A percentile compares a stretch with the other conserved stretches of the same genome.
Evolutionary conservation across 2,329 filamentous ascomycete genomes (phyloP).

Genomic region (Calonectria fujianensis): DNA sequence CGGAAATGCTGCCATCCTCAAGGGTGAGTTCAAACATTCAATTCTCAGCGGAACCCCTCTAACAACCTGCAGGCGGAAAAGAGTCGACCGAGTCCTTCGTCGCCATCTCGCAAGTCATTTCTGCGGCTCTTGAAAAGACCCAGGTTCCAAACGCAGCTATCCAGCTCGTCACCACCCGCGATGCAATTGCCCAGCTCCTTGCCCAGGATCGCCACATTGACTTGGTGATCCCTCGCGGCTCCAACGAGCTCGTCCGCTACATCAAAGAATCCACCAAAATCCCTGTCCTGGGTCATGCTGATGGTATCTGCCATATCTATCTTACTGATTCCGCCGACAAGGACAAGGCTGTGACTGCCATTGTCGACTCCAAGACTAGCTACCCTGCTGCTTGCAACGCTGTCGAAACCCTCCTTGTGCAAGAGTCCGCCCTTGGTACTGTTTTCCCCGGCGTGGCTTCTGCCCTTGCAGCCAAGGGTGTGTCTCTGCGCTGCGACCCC

Average conservation of each 20-base stretch:
- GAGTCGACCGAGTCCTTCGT: conserved; percentile 97
- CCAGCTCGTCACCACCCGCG: conserved; percentile 94
- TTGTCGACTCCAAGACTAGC: conserved; percentile 94
- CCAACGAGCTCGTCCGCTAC: conserved; percentile 91
- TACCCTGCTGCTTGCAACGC: conserved; percentile 98
- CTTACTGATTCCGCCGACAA: conserved; percentile 86
- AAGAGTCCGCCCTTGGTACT: conserved; percentile 80
- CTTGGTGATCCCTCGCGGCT: conserved; percentile 93
- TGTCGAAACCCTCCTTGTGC: conserved; percentile 92
- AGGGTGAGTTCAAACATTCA: conserved; percentile 75
- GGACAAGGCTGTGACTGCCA: conserved; percentile 82
- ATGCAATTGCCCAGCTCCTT: conserved; percentile 92
- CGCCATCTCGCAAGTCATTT: conserved; percentile 91
- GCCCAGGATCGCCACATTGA: conserved; percentile 92
- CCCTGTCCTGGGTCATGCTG: conserved; percentile 95
- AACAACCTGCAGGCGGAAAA: conserved; percentile 80
- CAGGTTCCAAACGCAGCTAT: conserved; percentile 89
- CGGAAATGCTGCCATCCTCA: conserved; percentile 96
- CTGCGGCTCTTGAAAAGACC: conserved; percentile 82
- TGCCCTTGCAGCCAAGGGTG: conserved; percentile 84
- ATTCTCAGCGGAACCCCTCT: not conserved
- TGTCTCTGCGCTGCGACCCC: conserved; percentile 87
- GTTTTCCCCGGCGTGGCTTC: conserved; percentile 83
- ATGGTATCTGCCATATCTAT: conserved; percentile 93
- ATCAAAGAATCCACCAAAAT: conserved; percentile 95